Base-by-base conservation (phyloP, 2,329 filamentous ascomycete genomes). In the Exophiala sp. region DNA sequence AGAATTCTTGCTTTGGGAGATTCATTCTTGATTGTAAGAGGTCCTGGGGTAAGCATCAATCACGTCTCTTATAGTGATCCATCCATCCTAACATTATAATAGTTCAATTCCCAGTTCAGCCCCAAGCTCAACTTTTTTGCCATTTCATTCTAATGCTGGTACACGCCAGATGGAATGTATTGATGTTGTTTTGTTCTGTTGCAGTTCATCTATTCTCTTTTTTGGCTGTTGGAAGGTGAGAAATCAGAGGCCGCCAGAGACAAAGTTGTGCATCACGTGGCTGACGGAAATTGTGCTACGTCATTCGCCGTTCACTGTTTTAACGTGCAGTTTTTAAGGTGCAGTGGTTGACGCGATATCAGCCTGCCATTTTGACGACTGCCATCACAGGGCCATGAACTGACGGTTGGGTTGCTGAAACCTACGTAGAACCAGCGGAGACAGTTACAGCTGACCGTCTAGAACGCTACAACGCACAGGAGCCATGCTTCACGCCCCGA, bases 61-160 rank as follows among this genome's bases (percentile, higher is more conserved):
- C 18, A 14, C 4, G 2, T 13, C 5, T 23, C 3, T 8, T 9
- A 23, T 22, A 2, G 2, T 24, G 13, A 24, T 14, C 19, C 2
- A 24, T 41, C 14, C 16, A 41, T 41, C 19, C 39, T 14, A 38
- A 32, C 40, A 43, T 11, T 2, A 19, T 1, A 10, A 16, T 27
- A 48, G 58, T 58, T 60, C 58, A 58, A 60, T 55, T 55, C 56
- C 56, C 58, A 58, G 58, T 58, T 60, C 56, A 60, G 58, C 57
- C 57, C 57, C 46, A 50, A 35, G 35, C 43, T 47, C 52, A 18
- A 10, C 3, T 6, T 37, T 39, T 45, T 37, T 34, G 27, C 9
- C 27, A 13, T n/a, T 41, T 11, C 13, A 8, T 10, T 41, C 21
- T 22, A 27, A 5, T n/a, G n/a, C n/a, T n/a, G n/a, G n/a, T n/a